These are phyloP conservation scores for Lycium barbarum DNA, from an alignment of 257 asterid species.

Conservation along the genomic window DNA sequence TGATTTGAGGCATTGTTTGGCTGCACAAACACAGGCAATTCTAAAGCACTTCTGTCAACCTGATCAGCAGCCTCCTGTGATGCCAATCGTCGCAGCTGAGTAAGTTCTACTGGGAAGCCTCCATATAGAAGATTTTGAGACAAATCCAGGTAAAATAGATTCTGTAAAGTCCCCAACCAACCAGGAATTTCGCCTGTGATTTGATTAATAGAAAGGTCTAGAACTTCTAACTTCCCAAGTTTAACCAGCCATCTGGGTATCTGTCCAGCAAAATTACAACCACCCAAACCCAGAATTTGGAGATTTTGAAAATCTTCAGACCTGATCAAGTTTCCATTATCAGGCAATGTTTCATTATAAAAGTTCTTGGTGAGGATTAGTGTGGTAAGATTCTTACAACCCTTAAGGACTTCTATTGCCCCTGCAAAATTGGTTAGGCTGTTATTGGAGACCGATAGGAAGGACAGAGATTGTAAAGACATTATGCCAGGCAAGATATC, in stretches of 20 bases:
- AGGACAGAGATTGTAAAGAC: slow-evolving; percentile 68
- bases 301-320: slow-evolving; percentile 62
- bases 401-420: slow-evolving; percentile 68
- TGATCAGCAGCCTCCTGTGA: slow-evolving; percentile 55
- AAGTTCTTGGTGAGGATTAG: slow-evolving; percentile 75
- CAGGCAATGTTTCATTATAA: slow-evolving; percentile 67
- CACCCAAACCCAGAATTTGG: slow-evolving; percentile 77
- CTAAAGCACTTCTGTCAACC: slow-evolving; percentile 63
- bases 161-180: slow-evolving; percentile 69
- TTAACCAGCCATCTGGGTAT: slow-evolving; percentile 71
- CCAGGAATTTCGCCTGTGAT: slow-evolving; percentile 73
- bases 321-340: slow-evolving; percentile 46
- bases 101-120: slow-evolving; percentile 66
- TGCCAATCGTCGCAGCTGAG: slow-evolving; percentile 61
- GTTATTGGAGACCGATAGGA: slow-evolving; percentile 88
- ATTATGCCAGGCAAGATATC: slow-evolving; percentile 64
- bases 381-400: slow-evolving; percentile 76
- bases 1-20: slow-evolving; percentile 80
- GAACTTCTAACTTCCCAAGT: slow-evolving; percentile 65
- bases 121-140: slow-evolving; percentile 70
- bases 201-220: slow-evolving; percentile 70
- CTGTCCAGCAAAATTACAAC: slow-evolving; percentile 68
- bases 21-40: slow-evolving; percentile 86
- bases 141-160: slow-evolving; percentile 89
- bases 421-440: slow-evolving; percentile 66